Evolutionary conservation across 768 basidiomycete genomes (phyloP).

Genomic region (Amanita fuliginea): DNA sequence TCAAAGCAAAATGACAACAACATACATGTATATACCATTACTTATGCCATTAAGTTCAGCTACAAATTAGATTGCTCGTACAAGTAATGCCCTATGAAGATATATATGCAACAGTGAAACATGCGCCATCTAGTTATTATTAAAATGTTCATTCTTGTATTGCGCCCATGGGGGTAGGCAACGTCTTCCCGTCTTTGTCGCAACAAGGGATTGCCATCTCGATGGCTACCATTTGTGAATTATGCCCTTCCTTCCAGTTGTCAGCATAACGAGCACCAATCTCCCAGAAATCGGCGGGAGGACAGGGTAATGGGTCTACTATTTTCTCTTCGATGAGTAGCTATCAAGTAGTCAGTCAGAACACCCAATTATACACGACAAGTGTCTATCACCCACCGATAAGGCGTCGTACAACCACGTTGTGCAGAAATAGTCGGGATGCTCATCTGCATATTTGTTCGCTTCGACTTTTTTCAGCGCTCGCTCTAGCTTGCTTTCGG

Average conservation of each 20-base stretch:
- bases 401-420: conserved; percentile 1
- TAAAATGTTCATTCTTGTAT: neutral
- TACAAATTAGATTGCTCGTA: neutral
- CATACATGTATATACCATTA: too few relatives aligned
- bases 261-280: conserved; percentile 3
- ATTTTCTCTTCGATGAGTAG: conserved; percentile 4
- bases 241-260: conserved; percentile 1
- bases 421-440: neutral
- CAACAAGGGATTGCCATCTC: conserved; percentile 2
- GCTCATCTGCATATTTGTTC: conserved; percentile 5
- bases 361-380: neutral
- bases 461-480: neutral
- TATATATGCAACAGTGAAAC: neutral
- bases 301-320: neutral
- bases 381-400: neutral
- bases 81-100: neutral
- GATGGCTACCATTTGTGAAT: neutral
- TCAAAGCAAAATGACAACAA: neutral
- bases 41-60: neutral
- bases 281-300: conserved; percentile 5
- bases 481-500: neutral
- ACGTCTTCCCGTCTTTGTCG: neutral
- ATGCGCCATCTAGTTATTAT: neutral
- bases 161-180: conserved; percentile 15
- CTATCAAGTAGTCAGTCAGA: neutral